Conservation (phyloP, 768 basidiomycete species). For the Tremella fuciformis region DNA sequence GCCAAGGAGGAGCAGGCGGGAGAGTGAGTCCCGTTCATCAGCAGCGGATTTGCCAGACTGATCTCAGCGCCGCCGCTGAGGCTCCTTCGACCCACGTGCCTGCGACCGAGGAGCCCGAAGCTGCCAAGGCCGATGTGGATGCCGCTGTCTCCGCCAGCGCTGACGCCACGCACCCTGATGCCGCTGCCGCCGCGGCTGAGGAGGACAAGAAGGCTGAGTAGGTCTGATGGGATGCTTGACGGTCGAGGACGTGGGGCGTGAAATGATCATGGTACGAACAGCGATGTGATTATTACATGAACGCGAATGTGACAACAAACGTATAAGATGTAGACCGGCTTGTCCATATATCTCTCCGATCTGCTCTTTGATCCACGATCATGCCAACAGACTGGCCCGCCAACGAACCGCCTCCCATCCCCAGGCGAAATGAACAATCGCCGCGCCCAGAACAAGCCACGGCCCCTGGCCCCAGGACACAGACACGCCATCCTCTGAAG, state of each 20-base stretch:
- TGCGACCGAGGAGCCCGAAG: slow-evolving; percentile 26
- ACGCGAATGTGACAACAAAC: too few species aligned
- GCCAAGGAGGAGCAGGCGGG: slow-evolving; percentile 38
- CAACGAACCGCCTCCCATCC: slow-evolving; percentile 44
- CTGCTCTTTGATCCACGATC: neutral
- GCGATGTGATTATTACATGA: too few species aligned
- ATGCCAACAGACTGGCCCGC: slow-evolving; percentile 22
- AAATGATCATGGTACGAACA: too few species aligned
- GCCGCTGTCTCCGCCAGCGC: too few species aligned
- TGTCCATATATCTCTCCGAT: too few species aligned
- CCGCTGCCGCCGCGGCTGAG: slow-evolving; percentile 33
- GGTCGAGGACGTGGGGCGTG: too few species aligned
- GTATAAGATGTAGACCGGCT: too few species aligned
- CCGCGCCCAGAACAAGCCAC: slow-evolving; percentile 41
- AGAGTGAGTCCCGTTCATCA: slow-evolving; percentile 26
- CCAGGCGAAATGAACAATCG: slow-evolving; percentile 41
- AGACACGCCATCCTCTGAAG: slow-evolving; percentile 18
- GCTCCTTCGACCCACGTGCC: slow-evolving; percentile 40
- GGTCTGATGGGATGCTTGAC: too few species aligned
- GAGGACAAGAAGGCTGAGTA: slow-evolving; percentile 1
- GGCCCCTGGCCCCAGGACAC: slow-evolving; percentile 38
- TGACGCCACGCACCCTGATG: slow-evolving; percentile 7
- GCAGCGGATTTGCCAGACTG: neutral
- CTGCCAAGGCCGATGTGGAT: slow-evolving; percentile 7
- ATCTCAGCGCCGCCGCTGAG: slow-evolving; percentile 16